Evolutionary conservation across 2,329 filamentous ascomycete genomes (phyloP).

Genomic region (Trichoderma gracile): DNA sequence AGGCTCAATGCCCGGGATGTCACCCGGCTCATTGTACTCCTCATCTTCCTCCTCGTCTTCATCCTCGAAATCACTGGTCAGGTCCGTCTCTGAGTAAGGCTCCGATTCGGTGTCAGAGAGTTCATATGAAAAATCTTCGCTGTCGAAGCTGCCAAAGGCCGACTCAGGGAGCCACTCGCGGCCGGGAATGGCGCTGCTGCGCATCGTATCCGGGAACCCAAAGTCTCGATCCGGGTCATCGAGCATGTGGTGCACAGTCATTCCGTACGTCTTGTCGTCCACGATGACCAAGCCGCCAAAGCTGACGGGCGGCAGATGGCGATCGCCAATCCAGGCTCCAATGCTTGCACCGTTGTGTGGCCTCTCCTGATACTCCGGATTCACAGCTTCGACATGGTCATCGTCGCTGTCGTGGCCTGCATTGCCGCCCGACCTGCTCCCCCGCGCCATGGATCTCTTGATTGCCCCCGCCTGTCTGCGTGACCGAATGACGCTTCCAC

Average conservation of each 20-base stretch:
- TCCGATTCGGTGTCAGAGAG: constrained; percentile 65
- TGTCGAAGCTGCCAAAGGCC: constrained; percentile 45
- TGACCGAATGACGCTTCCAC: constrained; percentile 66
- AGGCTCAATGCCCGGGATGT: constrained; percentile 74
- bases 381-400: constrained; percentile 52
- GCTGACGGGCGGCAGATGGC: constrained; percentile 86
- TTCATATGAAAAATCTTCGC: constrained; percentile 60
- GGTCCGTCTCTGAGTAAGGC: constrained; percentile 49
- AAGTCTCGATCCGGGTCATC: constrained; percentile 64
- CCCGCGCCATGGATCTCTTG: constrained; percentile 37
- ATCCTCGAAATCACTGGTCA: constrained; percentile 55
- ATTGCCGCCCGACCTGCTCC: neutral
- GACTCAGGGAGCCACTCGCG: constrained; percentile 49
- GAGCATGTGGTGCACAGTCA: constrained; percentile 97
- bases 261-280: constrained; percentile 81
- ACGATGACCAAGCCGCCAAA: constrained; percentile 86
- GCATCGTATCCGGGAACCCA: constrained; percentile 33
- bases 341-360: constrained; percentile 89
- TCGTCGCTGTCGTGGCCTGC: constrained; percentile 40
- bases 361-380: constrained; percentile 74
- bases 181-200: constrained; percentile 44
- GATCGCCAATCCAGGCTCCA: constrained; percentile 81
- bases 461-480: constrained; percentile 45
- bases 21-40: constrained; percentile 63
- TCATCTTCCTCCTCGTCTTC: constrained; percentile 57